A percentile compares a stretch with the other conserved stretches of the same genome.
Evolutionary conservation across 352 stramenopile species (phyloP).

Genomic region (Phytophthora pluvialis): DNA sequence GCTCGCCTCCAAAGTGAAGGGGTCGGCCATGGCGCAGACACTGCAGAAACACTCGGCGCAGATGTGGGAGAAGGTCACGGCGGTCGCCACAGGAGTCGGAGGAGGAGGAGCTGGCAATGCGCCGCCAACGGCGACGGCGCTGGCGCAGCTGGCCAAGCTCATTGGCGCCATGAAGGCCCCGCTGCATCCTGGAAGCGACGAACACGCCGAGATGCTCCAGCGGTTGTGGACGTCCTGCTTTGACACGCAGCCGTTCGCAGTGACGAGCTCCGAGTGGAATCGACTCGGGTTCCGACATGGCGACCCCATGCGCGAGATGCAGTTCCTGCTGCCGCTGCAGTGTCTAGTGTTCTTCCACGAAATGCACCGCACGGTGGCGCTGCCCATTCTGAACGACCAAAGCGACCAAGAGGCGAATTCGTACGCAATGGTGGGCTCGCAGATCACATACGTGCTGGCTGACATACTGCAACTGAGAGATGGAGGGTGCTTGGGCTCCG

Average conservation of each 20-base stretch:
- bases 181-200: conserved; percentile 61
- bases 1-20: conserved; percentile 84
- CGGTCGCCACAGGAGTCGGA: conserved; percentile 27
- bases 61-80: conserved; percentile 78
- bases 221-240: conserved; percentile 78
- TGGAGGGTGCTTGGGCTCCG: conserved; percentile 70
- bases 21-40: conserved; percentile 66
- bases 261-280: conserved; percentile 58
- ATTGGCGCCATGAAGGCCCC: conserved; percentile 67
- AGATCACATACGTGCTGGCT: conserved; percentile 63
- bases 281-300: conserved; percentile 70
- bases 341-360: conserved; percentile 87
- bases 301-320: conserved; percentile 73
- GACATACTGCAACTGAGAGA: conserved; percentile 81
- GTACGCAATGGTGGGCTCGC: conserved; percentile 62
- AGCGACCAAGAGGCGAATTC: conserved; percentile 60
- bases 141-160: conserved; percentile 75
- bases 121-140: conserved; percentile 59
- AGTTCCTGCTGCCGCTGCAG: conserved; percentile 76
- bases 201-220: conserved; percentile 74
- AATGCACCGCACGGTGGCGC: conserved; percentile 62
- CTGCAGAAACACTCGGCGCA: conserved; percentile 79
- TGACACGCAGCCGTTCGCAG: conserved; percentile 61
- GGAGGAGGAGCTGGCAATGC: conserved; percentile 33
- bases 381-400: conserved; percentile 76